Conservation (phyloP, 768 basidiomycete species). For the Sporobolomyces pararoseus region DNA sequence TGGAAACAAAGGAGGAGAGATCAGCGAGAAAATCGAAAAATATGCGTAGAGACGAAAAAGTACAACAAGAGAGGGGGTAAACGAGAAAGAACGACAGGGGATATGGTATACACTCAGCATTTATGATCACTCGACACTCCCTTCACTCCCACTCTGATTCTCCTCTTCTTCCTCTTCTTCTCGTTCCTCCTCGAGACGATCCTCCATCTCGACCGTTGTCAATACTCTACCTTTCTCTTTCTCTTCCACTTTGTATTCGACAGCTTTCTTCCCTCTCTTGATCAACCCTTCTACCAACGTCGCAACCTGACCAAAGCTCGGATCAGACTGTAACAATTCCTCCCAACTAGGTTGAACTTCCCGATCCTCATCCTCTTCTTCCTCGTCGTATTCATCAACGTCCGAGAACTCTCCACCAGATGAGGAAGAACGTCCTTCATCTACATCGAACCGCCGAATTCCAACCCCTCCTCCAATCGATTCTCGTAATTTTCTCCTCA, state of each 20-base stretch:
- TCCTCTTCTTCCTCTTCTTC: constrained; percentile 44
- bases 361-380: constrained; percentile 50
- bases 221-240: constrained; percentile 59
- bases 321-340: constrained; percentile 46
- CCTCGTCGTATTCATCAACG: constrained; percentile 48
- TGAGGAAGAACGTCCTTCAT: constrained; percentile 1
- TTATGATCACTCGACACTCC: constrained; percentile 13
- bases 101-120: neutral
- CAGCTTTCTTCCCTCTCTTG: constrained; percentile 51
- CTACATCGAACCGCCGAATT: constrained; percentile 54
- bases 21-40: too few relatives aligned
- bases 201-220: constrained; percentile 65
- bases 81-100: neutral
- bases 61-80: too few relatives aligned
- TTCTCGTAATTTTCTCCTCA: constrained; percentile 76
- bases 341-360: constrained; percentile 55
- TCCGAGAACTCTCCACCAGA: constrained; percentile 5
- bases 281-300: constrained; percentile 63
- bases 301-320: constrained; percentile 62
- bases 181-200: constrained; percentile 52
- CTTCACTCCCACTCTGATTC: constrained; percentile 14
- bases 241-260: constrained; percentile 47
- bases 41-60: too few relatives aligned
- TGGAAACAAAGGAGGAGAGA: neutral
- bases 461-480: constrained; percentile 54